Conservation (phyloP, 2,329 filamentous ascomycete genomes). For the Alternaria sp. region DNA sequence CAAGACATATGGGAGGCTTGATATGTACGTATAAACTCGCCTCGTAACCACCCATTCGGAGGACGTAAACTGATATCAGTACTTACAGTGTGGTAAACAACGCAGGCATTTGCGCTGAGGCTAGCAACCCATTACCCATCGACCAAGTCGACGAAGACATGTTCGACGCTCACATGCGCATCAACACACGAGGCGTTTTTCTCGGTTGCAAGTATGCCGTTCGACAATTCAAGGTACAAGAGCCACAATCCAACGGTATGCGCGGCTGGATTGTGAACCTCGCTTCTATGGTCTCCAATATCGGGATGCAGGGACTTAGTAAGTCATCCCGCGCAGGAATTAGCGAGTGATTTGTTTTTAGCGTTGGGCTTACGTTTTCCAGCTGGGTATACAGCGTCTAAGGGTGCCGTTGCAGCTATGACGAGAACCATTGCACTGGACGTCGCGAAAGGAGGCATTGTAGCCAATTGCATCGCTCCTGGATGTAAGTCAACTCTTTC, state of each 20-base stretch:
- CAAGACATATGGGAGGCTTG: too few species aligned
- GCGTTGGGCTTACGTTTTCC: constrained; percentile 1
- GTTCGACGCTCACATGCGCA: constrained; percentile 48
- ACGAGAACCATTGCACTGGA: constrained; percentile 58
- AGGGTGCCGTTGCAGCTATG: constrained; percentile 57
- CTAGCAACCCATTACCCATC: not conserved
- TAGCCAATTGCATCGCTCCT: constrained; percentile 28
- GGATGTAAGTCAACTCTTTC: not conserved
- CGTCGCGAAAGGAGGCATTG: constrained; percentile 53
- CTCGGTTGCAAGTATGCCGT: constrained; percentile 51
- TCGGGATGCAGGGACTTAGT: constrained; percentile 42
- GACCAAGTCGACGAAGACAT: constrained; percentile 25
- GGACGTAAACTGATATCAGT: not conserved
- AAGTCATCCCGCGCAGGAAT: constrained; percentile 25
- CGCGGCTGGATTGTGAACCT: constrained; percentile 53
- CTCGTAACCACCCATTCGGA: not conserved
- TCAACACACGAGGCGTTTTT: constrained; percentile 52
- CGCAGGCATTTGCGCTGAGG: constrained; percentile 1
- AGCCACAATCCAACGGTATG: constrained; percentile 34
- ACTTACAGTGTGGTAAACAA: not conserved
- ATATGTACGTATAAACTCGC: not conserved
- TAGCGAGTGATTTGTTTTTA: not conserved
- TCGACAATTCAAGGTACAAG: constrained; percentile 50
- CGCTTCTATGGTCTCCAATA: constrained; percentile 38
- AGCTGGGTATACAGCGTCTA: constrained; percentile 57